phyloP scores from a whole-genome alignment of 1,284 basidiomycete species.

The Kalmanozyma brasiliensis region DNA sequence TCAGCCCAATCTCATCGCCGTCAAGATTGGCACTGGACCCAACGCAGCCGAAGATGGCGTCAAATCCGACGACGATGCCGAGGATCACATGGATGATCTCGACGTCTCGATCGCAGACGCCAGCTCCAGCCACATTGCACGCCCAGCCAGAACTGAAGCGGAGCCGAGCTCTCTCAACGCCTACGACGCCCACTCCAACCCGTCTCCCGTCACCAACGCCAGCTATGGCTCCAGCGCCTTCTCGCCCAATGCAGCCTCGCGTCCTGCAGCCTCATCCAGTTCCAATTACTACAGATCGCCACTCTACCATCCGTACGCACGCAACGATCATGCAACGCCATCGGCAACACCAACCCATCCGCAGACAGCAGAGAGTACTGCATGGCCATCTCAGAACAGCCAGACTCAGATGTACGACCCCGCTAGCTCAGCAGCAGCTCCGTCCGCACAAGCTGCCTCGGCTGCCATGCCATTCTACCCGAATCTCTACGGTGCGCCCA shows the following conservation, averaged over 20 bases:
- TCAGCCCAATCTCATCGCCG: slow-evolving; percentile 21
- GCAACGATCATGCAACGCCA: slow-evolving; percentile 13
- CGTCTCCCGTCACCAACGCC: slow-evolving; percentile 5
- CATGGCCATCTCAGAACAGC: slow-evolving; percentile 18
- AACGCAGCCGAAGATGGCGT: slow-evolving; percentile 1
- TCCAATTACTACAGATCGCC: slow-evolving; percentile 17
- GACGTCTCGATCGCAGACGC: slow-evolving; percentile 6
- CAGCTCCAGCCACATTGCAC: not conserved
- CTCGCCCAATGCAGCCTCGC: slow-evolving; percentile 4
- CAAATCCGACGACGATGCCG: slow-evolving; percentile 23
- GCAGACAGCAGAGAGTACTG: not conserved
- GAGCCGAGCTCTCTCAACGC: not conserved
- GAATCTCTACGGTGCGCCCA: slow-evolving; percentile 27
- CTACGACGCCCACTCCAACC: slow-evolving; percentile 1
- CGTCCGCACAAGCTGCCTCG: slow-evolving; percentile 8
- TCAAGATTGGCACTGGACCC: slow-evolving; percentile 16
- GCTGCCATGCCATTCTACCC: slow-evolving; percentile 19
- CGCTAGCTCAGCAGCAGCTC: not conserved
- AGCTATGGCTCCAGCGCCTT: slow-evolving; percentile 2
- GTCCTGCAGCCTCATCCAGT: slow-evolving; percentile 4
- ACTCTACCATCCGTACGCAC: slow-evolving; percentile 27
- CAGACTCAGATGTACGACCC: slow-evolving; percentile 19
- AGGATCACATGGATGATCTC: slow-evolving; percentile 14
- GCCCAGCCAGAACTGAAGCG: not conserved
- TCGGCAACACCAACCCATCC: slow-evolving; percentile 1